These are phyloP conservation scores for Colletotrichum sublineola DNA, from an alignment of 2,329 filamentous ascomycete species.

Conservation along the genomic window DNA sequence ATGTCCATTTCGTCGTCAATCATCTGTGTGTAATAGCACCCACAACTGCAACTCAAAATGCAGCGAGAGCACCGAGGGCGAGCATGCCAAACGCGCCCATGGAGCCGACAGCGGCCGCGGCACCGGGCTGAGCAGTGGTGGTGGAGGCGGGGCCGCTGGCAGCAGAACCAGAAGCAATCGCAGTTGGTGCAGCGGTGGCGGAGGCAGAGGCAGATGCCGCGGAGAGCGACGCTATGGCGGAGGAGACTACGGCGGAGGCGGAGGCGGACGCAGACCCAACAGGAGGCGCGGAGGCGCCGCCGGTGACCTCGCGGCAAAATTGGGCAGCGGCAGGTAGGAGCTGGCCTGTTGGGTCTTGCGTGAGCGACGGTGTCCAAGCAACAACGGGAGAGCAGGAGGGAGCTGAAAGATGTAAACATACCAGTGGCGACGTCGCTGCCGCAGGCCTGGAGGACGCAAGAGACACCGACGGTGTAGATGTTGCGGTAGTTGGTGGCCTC, in stretches of 20 bases:
- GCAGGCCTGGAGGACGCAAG: constrained; percentile 57
- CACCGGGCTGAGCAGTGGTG: constrained; percentile 6
- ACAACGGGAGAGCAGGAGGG: too few relatives aligned
- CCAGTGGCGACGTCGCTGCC: constrained; percentile 52
- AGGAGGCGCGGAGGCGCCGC: constrained; percentile 27
- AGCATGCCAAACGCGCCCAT: constrained; percentile 32
- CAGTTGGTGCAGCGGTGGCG: constrained; percentile 1
- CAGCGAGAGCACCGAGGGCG: constrained; percentile 37
- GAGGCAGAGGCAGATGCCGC: background rate
- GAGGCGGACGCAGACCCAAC: constrained; percentile 18
- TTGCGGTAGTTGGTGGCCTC: constrained; percentile 51
- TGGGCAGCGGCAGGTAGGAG: constrained; percentile 45
- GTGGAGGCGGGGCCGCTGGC: background rate
- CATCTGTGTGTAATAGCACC: background rate
- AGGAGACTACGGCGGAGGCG: too few relatives aligned
- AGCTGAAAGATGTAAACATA: constrained; percentile 9
- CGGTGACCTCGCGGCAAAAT: constrained; percentile 43
- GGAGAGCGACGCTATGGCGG: too few relatives aligned
- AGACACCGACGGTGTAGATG: constrained; percentile 55
- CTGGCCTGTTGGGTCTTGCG: constrained; percentile 38
- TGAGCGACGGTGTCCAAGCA: background rate
- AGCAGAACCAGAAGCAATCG: background rate
- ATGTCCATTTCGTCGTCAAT: background rate
- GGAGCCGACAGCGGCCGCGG: constrained; percentile 17
- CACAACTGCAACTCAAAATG: constrained; percentile 6